Conservation (phyloP, 441 rosid genomes). For the Kokia cookei region DNA sequence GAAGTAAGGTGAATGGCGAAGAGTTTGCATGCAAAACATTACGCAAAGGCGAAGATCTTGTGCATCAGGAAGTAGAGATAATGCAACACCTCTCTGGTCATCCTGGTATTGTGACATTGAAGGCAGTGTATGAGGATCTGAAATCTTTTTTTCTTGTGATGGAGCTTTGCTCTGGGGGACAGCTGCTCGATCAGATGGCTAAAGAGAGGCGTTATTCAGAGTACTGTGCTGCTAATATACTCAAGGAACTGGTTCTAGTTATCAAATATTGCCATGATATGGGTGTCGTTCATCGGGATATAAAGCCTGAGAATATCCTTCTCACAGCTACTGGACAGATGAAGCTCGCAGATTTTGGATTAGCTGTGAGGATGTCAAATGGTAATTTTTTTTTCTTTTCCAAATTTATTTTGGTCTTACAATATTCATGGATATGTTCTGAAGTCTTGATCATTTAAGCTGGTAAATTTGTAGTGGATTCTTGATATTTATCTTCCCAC, state of each 20-base stretch:
- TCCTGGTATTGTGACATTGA: conserved; percentile 9
- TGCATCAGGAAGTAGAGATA: conserved; percentile 13
- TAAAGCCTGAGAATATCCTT: conserved; percentile 11
- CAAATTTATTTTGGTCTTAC: not conserved
- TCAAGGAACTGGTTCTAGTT: conserved; percentile 9
- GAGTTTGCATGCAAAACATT: conserved; percentile 9
- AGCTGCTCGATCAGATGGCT: conserved; percentile 8
- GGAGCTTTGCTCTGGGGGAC: conserved; percentile 13
- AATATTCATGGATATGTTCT: not conserved
- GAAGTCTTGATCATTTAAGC: not conserved
- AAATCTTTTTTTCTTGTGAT: conserved; percentile 7
- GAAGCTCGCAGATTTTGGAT: conserved; percentile 9
- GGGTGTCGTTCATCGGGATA: conserved; percentile 11
- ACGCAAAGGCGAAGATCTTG: conserved; percentile 3
- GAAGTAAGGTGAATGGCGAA: conserved; percentile 1
- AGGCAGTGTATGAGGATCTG: conserved; percentile 1
- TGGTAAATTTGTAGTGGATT: not conserved
- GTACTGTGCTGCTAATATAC: not conserved
- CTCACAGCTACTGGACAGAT: conserved; percentile 11
- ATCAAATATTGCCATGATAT: conserved; percentile 13
- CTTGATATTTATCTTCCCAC: not conserved
- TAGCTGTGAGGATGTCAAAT: conserved; percentile 9
- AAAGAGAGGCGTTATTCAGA: not conserved
- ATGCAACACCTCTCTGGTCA: conserved; percentile 15
- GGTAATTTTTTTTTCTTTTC: not conserved